Base-by-base conservation (phyloP, 1,139 yeast species). In the Sporopachydermia cereana region DNA sequence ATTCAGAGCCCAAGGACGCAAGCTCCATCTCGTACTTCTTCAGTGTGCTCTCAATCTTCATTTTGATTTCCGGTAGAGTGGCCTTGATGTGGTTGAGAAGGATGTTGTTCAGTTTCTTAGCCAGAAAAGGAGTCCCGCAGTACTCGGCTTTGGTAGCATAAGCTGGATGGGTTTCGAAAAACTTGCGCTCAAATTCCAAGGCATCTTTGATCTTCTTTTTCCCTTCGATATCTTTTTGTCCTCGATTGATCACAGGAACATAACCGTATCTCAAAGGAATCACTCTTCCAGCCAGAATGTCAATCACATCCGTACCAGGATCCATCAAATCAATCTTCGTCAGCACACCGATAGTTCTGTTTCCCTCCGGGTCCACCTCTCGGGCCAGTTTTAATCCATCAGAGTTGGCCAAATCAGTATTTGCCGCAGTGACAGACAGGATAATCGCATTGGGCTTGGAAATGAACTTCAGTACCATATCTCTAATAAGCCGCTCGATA, bases 301-400 rank as follows among this genome's bases (percentile, higher is more conserved):
- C 98, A 60, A 88, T 82, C 42, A 91, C 98, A 66, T 91, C 98
- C n/a, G 98, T 91, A 52, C 98, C 98, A 61, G 86, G 81, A 61
- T 91, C 98, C 98, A 91, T 91, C 57, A 91, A 74, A 63, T 91
- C 98, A 45, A 91, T 95, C 64, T 91, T 91, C 31, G 98, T 91
- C 57, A 91, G 74, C 45, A 91, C 98, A 67, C 98, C 98, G 56
- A 91, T 86, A 30, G 98, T 91, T 67, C 98, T 77, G 23, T 84
- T 66, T 45, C 98, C 98, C 64, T 91, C 97, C 5, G 98, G 98
- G 58, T 91, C 98, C 43, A 91, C 97, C 63, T 91, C 98, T 57
- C 97, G 77, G 1, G 98, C 98, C 53, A 91, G 72, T 63, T 91
- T 89, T 58, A 91, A 76, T 46, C 98, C 98, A 64, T 91, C 98